A percentile compares a stretch with the other conserved stretches of the same genome.
Conservation (phyloP, 768 basidiomycete genomes). For the Hygrophorus russula region DNA sequence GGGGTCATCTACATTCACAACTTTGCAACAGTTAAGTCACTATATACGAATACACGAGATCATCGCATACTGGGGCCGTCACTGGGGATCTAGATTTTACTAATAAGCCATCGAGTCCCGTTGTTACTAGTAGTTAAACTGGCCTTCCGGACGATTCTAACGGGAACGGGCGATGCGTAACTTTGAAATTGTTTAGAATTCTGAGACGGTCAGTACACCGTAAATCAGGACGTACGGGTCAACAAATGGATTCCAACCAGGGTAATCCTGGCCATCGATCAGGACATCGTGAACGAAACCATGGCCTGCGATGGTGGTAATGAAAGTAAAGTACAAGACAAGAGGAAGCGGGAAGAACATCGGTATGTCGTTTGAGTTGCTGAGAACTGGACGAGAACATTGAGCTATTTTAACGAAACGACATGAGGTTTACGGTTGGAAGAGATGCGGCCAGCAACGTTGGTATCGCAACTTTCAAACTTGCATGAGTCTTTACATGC, state of each 20-base stretch:
- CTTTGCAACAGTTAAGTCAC: constrained; percentile 1
- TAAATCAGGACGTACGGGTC: constrained; percentile 21
- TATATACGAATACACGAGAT: constrained; percentile 12
- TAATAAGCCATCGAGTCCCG: no score
- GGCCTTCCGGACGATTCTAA: constrained; percentile 13
- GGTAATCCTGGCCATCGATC: constrained; percentile 18
- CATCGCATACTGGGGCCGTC: no score
- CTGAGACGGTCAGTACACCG: background rate
- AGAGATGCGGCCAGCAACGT: no score
- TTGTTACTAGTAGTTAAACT: no score
- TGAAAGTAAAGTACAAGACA: constrained; percentile 5
- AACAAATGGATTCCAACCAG: constrained; percentile 27
- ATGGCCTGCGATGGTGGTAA: constrained; percentile 13
- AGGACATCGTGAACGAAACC: constrained; percentile 24
- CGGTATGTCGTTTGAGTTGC: background rate
- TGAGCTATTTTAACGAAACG: no score
- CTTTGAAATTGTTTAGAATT: constrained; percentile 11
- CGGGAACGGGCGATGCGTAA: constrained; percentile 16
- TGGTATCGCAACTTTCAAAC: no score
- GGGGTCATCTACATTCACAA: constrained; percentile 17
- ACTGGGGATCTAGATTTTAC: no score
- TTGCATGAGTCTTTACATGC: no score
- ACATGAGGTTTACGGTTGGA: no score
- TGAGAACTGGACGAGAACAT: no score
- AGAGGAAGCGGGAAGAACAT: constrained; percentile 1